Conservation (phyloP, 805 yeast genomes). For the Tetrapisispora taiwanensis region DNA sequence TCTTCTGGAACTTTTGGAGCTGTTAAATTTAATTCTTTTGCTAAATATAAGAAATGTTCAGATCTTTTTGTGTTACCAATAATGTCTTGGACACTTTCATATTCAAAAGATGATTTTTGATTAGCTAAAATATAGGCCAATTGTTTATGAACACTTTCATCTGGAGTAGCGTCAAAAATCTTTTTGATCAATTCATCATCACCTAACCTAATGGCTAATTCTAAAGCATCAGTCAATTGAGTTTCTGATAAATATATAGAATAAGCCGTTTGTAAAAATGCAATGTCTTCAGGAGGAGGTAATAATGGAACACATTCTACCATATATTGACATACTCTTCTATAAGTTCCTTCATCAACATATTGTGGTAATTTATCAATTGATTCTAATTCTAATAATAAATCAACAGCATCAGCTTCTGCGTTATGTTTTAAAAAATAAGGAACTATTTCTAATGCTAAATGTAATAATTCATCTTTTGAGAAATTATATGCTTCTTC, state of each 20-base stretch:
- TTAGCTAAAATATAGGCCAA: constrained; percentile 80
- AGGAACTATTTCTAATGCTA: constrained; percentile 74
- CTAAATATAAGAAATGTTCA: constrained; percentile 70
- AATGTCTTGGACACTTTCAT: constrained; percentile 70
- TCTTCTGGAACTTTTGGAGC: constrained; percentile 94
- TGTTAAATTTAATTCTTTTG: constrained; percentile 76
- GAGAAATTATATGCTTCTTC: constrained; percentile 19
- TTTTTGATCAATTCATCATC: constrained; percentile 66
- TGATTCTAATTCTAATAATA: constrained; percentile 78
- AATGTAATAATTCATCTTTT: constrained; percentile 40
- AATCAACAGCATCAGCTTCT: constrained; percentile 96
- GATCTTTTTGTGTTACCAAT: constrained; percentile 70
- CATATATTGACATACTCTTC: constrained; percentile 88
- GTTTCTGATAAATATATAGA: constrained; percentile 70
- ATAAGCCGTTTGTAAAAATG: constrained; percentile 81
- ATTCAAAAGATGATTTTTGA: constrained; percentile 73
- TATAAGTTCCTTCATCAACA: constrained; percentile 75
- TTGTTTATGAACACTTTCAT: constrained; percentile 71
- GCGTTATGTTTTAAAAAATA: constrained; percentile 90
- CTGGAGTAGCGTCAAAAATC: constrained; percentile 74
- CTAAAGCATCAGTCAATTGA: constrained; percentile 80
- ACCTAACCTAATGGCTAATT: constrained; percentile 81
- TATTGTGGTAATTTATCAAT: constrained; percentile 73
- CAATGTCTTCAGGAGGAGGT: constrained; percentile 87
- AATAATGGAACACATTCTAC: constrained; percentile 92